Evolutionary conservation across 371 early-diverging fungal species (phyloP).

Genomic region (Apophysomyces variabilis): DNA sequence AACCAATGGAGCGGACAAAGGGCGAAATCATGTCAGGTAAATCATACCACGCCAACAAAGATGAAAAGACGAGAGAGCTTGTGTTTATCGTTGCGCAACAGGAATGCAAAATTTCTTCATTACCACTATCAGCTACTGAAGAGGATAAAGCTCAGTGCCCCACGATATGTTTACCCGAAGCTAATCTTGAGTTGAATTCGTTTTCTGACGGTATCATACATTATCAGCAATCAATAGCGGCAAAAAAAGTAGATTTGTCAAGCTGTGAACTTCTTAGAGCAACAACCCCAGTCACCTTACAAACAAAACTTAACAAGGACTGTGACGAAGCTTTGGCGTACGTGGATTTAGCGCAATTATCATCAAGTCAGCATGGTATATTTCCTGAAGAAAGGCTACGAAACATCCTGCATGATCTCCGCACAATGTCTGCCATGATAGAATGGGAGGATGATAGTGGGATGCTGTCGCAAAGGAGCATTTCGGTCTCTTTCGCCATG

Average conservation of each 20-base stretch:
- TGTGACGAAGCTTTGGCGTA: slow-evolving; percentile 40
- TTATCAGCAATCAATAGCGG: neutral
- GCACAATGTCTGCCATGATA: slow-evolving; percentile 55
- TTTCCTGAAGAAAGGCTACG: slow-evolving; percentile 37
- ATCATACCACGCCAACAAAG: neutral
- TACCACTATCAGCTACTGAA: slow-evolving; percentile 36
- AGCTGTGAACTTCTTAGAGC: slow-evolving; percentile 21
- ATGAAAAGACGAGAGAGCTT: neutral
- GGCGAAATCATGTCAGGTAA: slow-evolving; percentile 44
- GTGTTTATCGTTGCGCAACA: slow-evolving; percentile 13
- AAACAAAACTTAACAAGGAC: slow-evolving; percentile 44
- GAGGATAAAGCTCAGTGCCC: neutral
- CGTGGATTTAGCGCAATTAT: slow-evolving; percentile 16
- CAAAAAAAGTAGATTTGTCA: neutral
- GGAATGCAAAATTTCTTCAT: slow-evolving; percentile 35
- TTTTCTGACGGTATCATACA: neutral
- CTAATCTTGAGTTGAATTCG: neutral
- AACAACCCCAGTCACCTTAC: slow-evolving; percentile 47
- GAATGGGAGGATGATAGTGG: slow-evolving; percentile 33
- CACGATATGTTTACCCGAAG: slow-evolving; percentile 4
- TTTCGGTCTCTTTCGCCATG: slow-evolving; percentile 13
- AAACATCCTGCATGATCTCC: slow-evolving; percentile 33
- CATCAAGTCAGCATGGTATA: slow-evolving; percentile 1
- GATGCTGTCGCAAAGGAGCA: slow-evolving; percentile 12
- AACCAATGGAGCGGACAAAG: slow-evolving; percentile 32